These are phyloP conservation scores for Penicillium sp. DNA, from an alignment of 2,329 filamentous ascomycete genomes.

Conservation along the genomic window DNA sequence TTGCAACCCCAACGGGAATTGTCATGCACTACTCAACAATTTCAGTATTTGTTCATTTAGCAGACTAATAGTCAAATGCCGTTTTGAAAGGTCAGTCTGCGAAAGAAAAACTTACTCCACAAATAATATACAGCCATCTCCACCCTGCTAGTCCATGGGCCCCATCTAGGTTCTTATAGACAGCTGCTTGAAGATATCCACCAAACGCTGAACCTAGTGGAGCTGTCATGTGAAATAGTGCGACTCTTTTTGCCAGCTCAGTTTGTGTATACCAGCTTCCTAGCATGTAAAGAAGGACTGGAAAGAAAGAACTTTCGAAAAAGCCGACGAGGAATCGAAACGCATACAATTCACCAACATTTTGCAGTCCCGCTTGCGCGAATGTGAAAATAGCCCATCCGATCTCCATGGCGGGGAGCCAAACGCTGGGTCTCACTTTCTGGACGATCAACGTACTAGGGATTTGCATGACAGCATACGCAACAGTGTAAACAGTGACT, in stretches of 20 bases:
- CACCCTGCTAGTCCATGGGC: slow-evolving; percentile 35
- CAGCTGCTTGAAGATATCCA: slow-evolving; percentile 37
- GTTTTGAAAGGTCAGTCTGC: background rate
- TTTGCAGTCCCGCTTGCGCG: slow-evolving; percentile 25
- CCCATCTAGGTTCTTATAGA: slow-evolving; percentile 34
- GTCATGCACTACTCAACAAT: slow-evolving; percentile 40
- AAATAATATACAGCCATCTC: slow-evolving; percentile 39
- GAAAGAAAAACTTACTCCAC: slow-evolving; percentile 9
- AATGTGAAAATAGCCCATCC: slow-evolving; percentile 37
- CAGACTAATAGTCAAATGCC: background rate
- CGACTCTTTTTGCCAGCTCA: slow-evolving; percentile 34
- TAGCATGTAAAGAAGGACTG: slow-evolving; percentile 34
- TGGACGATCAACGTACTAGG: slow-evolving; percentile 37
- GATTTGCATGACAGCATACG: slow-evolving; percentile 31
- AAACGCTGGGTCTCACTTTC: slow-evolving; percentile 34
- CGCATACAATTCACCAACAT: slow-evolving; percentile 32
- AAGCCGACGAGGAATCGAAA: slow-evolving; percentile 40
- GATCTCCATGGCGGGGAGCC: slow-evolving; percentile 36
- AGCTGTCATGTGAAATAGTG: slow-evolving; percentile 32
- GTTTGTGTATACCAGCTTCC: slow-evolving; percentile 37
- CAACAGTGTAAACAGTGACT: slow-evolving; percentile 26
- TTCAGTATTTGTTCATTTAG: background rate
- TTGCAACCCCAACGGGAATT: slow-evolving; percentile 51
- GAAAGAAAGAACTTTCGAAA: slow-evolving; percentile 37
- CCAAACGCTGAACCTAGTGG: slow-evolving; percentile 31